These are phyloP conservation scores for Dictyostelium purpureum DNA, from an alignment of 78 protist species.

Conservation along the genomic window DNA sequence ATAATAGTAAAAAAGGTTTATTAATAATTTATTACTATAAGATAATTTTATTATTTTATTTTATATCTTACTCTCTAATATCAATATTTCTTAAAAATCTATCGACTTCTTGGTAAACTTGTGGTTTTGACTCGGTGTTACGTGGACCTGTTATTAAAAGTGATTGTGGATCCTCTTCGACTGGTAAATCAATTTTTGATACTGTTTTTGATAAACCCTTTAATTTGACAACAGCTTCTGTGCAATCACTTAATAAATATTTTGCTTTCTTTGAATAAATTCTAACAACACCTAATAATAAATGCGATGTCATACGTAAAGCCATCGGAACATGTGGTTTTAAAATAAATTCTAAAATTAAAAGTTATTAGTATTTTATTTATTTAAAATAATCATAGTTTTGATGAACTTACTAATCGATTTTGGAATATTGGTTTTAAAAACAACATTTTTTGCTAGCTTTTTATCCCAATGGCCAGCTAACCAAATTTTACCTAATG, in stretches of 20 bases:
- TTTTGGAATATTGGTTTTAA: constrained; percentile 70
- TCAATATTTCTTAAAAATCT: constrained; percentile 34
- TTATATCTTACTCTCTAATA: constrained; percentile 18
- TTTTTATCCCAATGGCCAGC: constrained; percentile 92
- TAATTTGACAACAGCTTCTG: constrained; percentile 79
- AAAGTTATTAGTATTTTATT: neutral
- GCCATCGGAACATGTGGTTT: constrained; percentile 87
- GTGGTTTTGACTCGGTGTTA: neutral
- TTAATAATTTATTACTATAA: neutral
- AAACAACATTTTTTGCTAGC: constrained; percentile 71
- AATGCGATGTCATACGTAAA: constrained; percentile 92
- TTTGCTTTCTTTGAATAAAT: constrained; percentile 85
- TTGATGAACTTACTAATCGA: constrained; percentile 57
- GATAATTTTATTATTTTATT: neutral
- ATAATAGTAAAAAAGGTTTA: neutral
- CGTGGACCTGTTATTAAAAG: neutral
- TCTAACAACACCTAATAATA: constrained; percentile 92
- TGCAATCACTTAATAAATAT: constrained; percentile 82
- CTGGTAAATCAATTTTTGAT: constrained; percentile 24
- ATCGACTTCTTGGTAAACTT: constrained; percentile 13
- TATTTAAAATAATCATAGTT: neutral
- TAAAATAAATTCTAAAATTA: constrained; percentile 49
- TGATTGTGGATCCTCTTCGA: constrained; percentile 30
- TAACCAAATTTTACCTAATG: constrained; percentile 91
- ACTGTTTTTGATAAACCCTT: constrained; percentile 44